A percentile compares a stretch with the other conserved stretches of the same genome.
Conservation (phyloP, 345 rosid genomes). For the Linum usitatissimum region DNA sequence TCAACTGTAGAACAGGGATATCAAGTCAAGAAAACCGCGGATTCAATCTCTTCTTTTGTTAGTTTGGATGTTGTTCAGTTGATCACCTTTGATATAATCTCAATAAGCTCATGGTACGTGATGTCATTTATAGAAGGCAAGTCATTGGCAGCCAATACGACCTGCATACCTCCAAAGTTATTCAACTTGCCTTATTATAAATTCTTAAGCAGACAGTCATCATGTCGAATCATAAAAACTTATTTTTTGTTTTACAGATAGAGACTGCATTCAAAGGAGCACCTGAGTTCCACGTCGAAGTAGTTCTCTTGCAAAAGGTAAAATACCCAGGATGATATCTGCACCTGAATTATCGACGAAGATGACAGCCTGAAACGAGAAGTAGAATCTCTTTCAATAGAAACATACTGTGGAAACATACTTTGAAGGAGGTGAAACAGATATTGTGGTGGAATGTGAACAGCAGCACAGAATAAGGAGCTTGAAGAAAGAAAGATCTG, state of each 20-base stretch:
- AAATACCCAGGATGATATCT: conserved; percentile 84
- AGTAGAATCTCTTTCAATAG: neutral
- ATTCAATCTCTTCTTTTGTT: conserved; percentile 5
- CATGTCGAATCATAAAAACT: neutral
- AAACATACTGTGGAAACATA: neutral
- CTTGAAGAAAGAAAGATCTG: neutral
- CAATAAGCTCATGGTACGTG: conserved; percentile 74
- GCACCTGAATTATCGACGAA: conserved; percentile 99
- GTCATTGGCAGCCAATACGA: conserved; percentile 94
- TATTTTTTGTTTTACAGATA: neutral
- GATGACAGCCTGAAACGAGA: conserved; percentile 60
- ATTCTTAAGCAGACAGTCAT: neutral
- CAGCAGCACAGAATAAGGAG: conserved; percentile 4
- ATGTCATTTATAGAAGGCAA: conserved; percentile 95
- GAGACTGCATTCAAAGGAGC: conserved; percentile 10
- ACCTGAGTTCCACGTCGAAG: conserved; percentile 85
- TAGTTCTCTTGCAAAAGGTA: conserved; percentile 91
- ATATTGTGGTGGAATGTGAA: neutral
- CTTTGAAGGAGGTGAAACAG: neutral
- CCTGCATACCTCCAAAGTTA: conserved; percentile 31
- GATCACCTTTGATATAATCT: conserved; percentile 70
- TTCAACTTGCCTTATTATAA: too few species aligned
- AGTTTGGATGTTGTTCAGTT: neutral
- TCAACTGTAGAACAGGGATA: conserved; percentile 42
- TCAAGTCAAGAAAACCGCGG: conserved; percentile 20